Conservation (phyloP, 139 green algal genomes). For the Picochlorum sp. region DNA sequence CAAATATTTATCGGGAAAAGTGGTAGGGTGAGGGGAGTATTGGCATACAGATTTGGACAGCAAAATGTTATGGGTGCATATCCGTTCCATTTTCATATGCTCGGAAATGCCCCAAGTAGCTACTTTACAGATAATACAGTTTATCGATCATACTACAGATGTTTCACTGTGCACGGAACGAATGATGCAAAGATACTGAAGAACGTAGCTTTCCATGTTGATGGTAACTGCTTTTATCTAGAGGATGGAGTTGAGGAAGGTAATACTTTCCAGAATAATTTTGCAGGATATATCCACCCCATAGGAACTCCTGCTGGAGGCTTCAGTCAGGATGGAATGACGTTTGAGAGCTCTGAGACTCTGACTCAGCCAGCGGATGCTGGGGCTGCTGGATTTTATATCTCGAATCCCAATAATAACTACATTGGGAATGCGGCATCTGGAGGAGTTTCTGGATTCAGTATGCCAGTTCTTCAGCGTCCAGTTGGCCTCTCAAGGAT, state of each 20-base stretch:
- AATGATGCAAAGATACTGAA: conserved; percentile 11
- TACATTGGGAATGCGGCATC: conserved; percentile 42
- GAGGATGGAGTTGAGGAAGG: conserved; percentile 10
- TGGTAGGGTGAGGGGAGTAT: background rate
- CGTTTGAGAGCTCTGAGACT: conserved; percentile 9
- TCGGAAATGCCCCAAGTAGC: conserved; percentile 2
- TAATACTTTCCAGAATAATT: background rate
- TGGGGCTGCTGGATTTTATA: conserved; percentile 42
- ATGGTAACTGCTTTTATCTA: conserved; percentile 42
- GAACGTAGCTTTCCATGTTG: conserved; percentile 41
- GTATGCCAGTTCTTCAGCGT: conserved; percentile 27
- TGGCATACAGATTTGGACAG: conserved; percentile 36
- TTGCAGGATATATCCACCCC: background rate
- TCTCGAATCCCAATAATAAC: conserved; percentile 41
- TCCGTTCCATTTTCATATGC: conserved; percentile 45
- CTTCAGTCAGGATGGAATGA: conserved; percentile 10
- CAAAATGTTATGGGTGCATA: conserved; percentile 38
- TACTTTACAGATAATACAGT: conserved; percentile 33
- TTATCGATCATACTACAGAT: conserved; percentile 2
- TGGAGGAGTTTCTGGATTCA: conserved; percentile 44
- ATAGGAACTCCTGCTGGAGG: conserved; percentile 12
- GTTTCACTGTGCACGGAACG: background rate
- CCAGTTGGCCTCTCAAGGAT: conserved; percentile 19
- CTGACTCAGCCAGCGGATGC: conserved; percentile 34
- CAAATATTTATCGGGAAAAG: background rate